Percentiles rank a stretch among this genome's conserved stretches.
Conservation (phyloP, 2,329 filamentous ascomycete species). For the Alternaria sp. region DNA sequence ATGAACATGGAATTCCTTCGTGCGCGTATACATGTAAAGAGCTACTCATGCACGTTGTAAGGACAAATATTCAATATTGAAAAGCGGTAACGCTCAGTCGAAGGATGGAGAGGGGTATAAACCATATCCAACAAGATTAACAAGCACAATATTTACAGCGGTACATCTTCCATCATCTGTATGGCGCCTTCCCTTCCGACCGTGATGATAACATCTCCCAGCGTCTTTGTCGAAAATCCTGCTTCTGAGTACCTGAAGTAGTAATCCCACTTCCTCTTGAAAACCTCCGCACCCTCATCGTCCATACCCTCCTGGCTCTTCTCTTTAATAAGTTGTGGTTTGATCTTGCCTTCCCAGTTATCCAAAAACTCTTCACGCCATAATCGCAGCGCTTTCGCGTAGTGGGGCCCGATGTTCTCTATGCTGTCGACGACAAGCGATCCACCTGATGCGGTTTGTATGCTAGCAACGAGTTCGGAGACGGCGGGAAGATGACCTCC, state of each 20-base stretch:
- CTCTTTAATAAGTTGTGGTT: constrained; percentile 65
- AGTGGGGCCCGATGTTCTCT: constrained; percentile 78
- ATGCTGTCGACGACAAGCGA: constrained; percentile 71
- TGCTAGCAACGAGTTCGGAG: constrained; percentile 70
- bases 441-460: constrained; percentile 67
- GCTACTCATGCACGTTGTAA: not conserved
- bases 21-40: not conserved
- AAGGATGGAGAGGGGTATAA: not conserved
- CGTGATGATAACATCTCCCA: constrained; percentile 77
- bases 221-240: constrained; percentile 74
- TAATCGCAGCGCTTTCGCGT: constrained; percentile 71
- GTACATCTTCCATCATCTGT: constrained; percentile 75
- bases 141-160: constrained; percentile 54
- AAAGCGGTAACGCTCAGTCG: not conserved
- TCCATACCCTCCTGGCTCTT: constrained; percentile 67
- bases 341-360: constrained; percentile 69
- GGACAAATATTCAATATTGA: not conserved
- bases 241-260: constrained; percentile 81
- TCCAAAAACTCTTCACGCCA: constrained; percentile 73
- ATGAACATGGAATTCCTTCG: not conserved
- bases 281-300: constrained; percentile 71
- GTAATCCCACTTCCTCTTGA: constrained; percentile 78
- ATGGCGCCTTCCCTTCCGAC: constrained; percentile 70
- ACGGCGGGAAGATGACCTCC: constrained; percentile 76
- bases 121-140: not conserved